A percentile compares a stretch with the other conserved stretches of the same genome.
These are phyloP conservation scores for Phytopythium sindhum DNA, from an alignment of 352 stramenopile species.

Conservation along the genomic window DNA sequence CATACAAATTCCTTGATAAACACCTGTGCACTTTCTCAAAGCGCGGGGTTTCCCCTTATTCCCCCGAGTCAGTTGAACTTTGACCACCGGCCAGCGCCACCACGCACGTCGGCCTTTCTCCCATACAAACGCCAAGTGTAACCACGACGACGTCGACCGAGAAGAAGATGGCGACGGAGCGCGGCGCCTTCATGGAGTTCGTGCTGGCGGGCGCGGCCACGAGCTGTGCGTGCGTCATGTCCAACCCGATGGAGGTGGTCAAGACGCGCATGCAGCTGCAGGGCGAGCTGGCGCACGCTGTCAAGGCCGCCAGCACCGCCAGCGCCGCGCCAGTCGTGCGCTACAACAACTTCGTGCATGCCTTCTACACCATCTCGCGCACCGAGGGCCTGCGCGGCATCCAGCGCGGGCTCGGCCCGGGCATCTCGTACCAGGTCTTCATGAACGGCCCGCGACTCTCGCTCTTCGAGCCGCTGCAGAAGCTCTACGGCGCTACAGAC, in stretches of 20 bases:
- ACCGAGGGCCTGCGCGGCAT: slow-evolving; percentile 76
- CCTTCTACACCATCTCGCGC: slow-evolving; percentile 78
- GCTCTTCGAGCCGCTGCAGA: slow-evolving; percentile 78
- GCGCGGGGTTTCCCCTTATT: neutral
- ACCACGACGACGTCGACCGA: neutral
- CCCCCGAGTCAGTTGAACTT: neutral
- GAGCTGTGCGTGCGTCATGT: slow-evolving; percentile 65
- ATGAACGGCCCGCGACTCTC: slow-evolving; percentile 81
- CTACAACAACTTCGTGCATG: slow-evolving; percentile 85
- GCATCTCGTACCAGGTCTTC: slow-evolving; percentile 79
- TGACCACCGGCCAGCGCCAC: neutral
- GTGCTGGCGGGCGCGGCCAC: slow-evolving; percentile 62
- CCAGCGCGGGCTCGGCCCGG: slow-evolving; percentile 70
- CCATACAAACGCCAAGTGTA: slow-evolving; percentile 2
- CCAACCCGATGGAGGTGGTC: slow-evolving; percentile 89
- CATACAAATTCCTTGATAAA: neutral
- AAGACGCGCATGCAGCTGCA: slow-evolving; percentile 90
- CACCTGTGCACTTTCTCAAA: neutral
- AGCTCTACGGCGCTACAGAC: slow-evolving; percentile 77
- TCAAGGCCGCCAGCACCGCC: slow-evolving; percentile 12
- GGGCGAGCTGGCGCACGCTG: slow-evolving; percentile 66
- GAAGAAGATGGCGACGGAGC: slow-evolving; percentile 25
- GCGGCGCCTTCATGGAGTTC: slow-evolving; percentile 69
- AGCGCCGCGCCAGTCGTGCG: slow-evolving; percentile 38
- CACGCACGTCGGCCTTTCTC: neutral